These are phyloP conservation scores for Actinomortierella wolfii DNA, from an alignment of 371 early-diverging fungal genomes.

Conservation along the genomic window DNA sequence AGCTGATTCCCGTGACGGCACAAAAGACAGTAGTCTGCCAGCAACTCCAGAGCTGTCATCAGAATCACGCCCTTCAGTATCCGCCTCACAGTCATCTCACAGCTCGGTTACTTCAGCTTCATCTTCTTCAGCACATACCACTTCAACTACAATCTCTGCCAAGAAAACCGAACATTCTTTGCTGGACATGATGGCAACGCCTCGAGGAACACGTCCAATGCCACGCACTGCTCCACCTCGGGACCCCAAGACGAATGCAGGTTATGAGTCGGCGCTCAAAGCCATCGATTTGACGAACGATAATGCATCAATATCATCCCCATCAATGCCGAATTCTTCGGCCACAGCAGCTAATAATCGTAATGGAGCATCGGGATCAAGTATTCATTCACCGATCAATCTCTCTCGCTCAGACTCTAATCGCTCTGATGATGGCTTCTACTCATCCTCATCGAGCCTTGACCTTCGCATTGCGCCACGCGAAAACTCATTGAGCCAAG, in stretches of 20 bases:
- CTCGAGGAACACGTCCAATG: conserved; percentile 23
- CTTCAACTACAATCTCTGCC: not conserved
- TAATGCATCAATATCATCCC: too few relatives aligned
- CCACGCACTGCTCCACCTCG: conserved; percentile 11
- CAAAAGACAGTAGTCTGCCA: not conserved
- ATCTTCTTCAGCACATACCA: not conserved
- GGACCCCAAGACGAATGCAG: conserved; percentile 1
- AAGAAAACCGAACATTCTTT: conserved; percentile 10
- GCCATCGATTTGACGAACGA: too few relatives aligned
- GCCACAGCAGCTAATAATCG: too few relatives aligned
- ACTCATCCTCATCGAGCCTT: too few relatives aligned
- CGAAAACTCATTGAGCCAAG: too few relatives aligned
- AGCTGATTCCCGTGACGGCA: conserved; percentile 3
- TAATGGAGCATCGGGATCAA: too few relatives aligned
- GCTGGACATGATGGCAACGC: conserved; percentile 39
- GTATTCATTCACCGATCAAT: too few relatives aligned
- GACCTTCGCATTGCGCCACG: too few relatives aligned
- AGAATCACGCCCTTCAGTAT: not conserved
- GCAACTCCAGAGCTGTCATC: conserved; percentile 5
- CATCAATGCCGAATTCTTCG: too few relatives aligned
- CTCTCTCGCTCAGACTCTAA: too few relatives aligned
- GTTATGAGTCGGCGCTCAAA: conserved; percentile 10
- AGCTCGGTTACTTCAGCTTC: not conserved
- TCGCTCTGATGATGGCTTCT: too few relatives aligned
- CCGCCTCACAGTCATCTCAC: not conserved